Evolutionary conservation across 768 basidiomycete species (phyloP), one percentile per base, ranked within the genome.

Genomic region (Suillus variegatus): DNA sequence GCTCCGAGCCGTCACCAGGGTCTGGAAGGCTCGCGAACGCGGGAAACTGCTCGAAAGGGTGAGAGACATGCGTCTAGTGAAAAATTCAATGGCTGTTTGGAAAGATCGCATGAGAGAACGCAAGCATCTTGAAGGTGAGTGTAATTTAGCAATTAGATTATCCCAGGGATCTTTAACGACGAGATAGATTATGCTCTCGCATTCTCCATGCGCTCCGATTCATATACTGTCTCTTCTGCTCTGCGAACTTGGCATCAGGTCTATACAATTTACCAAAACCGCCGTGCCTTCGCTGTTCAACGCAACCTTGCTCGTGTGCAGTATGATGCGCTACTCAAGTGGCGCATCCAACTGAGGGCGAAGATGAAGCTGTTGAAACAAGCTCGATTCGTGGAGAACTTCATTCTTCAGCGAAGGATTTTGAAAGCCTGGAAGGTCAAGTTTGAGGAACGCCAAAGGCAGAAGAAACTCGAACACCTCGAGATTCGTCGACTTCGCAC

Each of bases 21-120:
- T 91, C 4, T 90, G 90, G 90, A 88, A 84, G 69, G 87, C 90
- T 25, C 84, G 84, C 46, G 89, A 89, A 69, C 84, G 87, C 10
- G 88, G 87, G 38, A 79, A 75, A 60, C 79, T 87, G 36, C 79
- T 92, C 13, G 85, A 85, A 64, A 81, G 84, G 55, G 84, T 88
- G 43, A 82, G 79, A 61, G 74, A 77, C 6, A 66, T 79, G 22
- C 81, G 86, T 41, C 68, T 87, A 9, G 61, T 85, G 54, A 84
- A 81, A 68, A 75, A 75, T 49, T 75, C 78, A 1, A 86, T 85
- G 82, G 70, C 72, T 20, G 71, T 80, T 18, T 92, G 90, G 91
- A 78, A 75, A 65, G 73, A 71, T 60, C 81, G 79, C 22, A 68
- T 88, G 62, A 76, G 76, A 57, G 71, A 78, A 43, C 76, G 81